phyloP scores from a whole-genome alignment of 192 early-diverging fungal genomes.

The Backusella tarrabulga region DNA sequence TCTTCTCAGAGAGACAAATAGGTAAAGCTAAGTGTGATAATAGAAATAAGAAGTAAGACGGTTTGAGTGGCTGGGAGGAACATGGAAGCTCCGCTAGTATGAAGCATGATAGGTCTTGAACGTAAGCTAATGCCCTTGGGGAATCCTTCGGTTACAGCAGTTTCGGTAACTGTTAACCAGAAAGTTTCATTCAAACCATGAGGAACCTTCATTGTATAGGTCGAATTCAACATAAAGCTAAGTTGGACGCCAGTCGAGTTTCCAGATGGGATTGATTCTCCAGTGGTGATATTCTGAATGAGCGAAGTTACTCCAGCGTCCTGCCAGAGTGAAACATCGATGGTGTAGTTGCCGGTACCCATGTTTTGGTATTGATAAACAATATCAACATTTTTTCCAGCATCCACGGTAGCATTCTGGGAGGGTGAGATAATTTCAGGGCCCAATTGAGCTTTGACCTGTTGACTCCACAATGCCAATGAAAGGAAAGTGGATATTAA shows the following conservation, averaged over 20 bases:
- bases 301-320: background rate
- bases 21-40: constrained; percentile 1
- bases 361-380: constrained; percentile 34
- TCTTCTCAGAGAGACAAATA: background rate
- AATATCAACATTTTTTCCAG: constrained; percentile 25
- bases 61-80: background rate
- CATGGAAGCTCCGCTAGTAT: constrained; percentile 9
- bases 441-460: constrained; percentile 21
- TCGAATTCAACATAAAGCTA: constrained; percentile 9
- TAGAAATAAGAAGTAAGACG: background rate
- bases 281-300: constrained; percentile 16
- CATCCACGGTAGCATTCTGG: constrained; percentile 26
- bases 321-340: constrained; percentile 29
- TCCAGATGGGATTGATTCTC: constrained; percentile 10
- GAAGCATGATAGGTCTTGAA: constrained; percentile 14
- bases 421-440: constrained; percentile 19
- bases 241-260: constrained; percentile 24
- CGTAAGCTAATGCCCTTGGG: background rate
- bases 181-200: constrained; percentile 26
- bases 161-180: constrained; percentile 24
- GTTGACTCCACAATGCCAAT: constrained; percentile 1
- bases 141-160: background rate
- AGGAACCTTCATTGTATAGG: constrained; percentile 33
- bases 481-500: constrained; percentile 8
- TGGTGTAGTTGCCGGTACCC: constrained; percentile 28